A percentile compares a stretch with the other conserved stretches of the same genome.
Conservation (phyloP, 2,329 filamentous ascomycete species). For the Huntiella omanensis region DNA sequence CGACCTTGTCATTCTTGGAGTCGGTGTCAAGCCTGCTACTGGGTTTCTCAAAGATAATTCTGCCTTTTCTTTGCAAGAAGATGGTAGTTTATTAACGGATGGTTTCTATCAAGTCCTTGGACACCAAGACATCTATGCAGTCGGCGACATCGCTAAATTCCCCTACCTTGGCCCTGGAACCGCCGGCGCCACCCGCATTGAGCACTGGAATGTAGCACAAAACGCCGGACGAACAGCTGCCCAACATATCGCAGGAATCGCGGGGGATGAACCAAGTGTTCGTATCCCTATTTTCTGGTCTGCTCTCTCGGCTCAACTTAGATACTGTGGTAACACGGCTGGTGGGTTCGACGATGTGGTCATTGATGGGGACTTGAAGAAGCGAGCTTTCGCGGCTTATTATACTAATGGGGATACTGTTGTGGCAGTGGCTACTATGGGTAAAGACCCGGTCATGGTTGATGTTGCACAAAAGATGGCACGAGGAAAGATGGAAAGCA, state of each 20-base stretch:
- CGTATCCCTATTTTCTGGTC: conserved; percentile 98
- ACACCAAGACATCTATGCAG: conserved; percentile 68
- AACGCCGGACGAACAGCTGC: conserved; percentile 73
- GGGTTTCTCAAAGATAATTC: conserved; percentile 60
- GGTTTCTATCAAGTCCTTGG: conserved; percentile 60
- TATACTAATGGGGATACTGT: conserved; percentile 75
- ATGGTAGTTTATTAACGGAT: conserved; percentile 72
- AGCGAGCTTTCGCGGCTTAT: conserved; percentile 73
- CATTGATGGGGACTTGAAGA: conserved; percentile 54
- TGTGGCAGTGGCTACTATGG: conserved; percentile 82
- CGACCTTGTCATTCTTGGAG: conserved; percentile 78
- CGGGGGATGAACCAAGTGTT: conserved; percentile 30
- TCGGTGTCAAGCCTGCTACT: conserved; percentile 74
- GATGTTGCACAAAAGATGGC: conserved; percentile 77
- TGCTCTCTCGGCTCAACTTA: conserved; percentile 68
- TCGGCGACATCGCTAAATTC: conserved; percentile 89
- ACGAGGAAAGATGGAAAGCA: conserved; percentile 60
- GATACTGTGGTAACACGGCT: conserved; percentile 76
- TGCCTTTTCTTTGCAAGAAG: conserved; percentile 51
- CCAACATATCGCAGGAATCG: conserved; percentile 51
- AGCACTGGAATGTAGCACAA: conserved; percentile 98
- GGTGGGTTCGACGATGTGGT: conserved; percentile 76
- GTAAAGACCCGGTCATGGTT: conserved; percentile 67
- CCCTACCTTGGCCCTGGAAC: conserved; percentile 81
- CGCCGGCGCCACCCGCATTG: conserved; percentile 59